Evolutionary conservation across 2,329 filamentous ascomycete species (phyloP).

Genomic region (Botrytis tulipae): DNA sequence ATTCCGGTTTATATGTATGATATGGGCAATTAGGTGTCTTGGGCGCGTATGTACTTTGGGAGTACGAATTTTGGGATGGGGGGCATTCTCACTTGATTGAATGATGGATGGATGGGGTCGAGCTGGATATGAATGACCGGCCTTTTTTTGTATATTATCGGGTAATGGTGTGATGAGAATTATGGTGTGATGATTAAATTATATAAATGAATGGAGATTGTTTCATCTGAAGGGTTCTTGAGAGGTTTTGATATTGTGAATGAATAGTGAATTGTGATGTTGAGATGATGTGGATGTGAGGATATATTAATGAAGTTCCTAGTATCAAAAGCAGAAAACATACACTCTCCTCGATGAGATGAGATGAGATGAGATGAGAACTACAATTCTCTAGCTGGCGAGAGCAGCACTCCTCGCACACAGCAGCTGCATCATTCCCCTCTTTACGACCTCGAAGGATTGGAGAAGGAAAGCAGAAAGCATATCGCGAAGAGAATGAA

Average conservation of each 20-base stretch:
- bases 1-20: not conserved
- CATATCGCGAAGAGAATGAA: no score
- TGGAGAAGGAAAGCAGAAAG: no score
- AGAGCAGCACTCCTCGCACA: no score
- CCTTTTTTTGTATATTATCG: slow-evolving; percentile 1
- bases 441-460: not conserved
- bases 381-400: no score
- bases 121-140: not conserved
- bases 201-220: not conserved
- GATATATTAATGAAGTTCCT: not conserved
- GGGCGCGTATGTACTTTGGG: not conserved
- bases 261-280: not conserved
- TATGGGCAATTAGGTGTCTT: not conserved
- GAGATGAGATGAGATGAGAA: no score
- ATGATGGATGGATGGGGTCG: not conserved
- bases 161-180: slow-evolving; percentile 1
- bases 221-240: not conserved
- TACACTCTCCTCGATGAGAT: not conserved
- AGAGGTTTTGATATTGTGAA: not conserved
- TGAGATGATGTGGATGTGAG: not conserved
- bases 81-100: not conserved
- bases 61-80: not conserved
- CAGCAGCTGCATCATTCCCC: not conserved
- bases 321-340: not conserved
- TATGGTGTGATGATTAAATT: not conserved